Conservation (phyloP, 257 asterid genomes). For the Eustoma russellianum region DNA sequence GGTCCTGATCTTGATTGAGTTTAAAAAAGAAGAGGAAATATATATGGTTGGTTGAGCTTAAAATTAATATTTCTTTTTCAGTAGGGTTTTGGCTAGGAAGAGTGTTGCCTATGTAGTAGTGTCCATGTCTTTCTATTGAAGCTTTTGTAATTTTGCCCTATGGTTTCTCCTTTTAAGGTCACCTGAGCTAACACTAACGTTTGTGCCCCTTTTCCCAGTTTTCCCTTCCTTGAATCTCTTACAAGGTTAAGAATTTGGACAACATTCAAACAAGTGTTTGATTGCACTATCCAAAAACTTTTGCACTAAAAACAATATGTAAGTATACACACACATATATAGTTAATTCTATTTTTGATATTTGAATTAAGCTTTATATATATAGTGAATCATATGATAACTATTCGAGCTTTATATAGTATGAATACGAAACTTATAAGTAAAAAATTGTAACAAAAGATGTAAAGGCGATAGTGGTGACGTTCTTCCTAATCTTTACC, state of each 20-base stretch:
- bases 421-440: background rate
- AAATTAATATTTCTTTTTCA: no score
- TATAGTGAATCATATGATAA: background rate
- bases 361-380: no score
- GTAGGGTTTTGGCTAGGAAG: no score
- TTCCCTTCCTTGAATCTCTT: constrained; percentile 44
- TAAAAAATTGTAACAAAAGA: background rate
- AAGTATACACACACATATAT: no score
- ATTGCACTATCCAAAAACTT: constrained; percentile 1
- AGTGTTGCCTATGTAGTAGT: no score
- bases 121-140: constrained; percentile 30
- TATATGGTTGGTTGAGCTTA: no score
- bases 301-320: background rate
- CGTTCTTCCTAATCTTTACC: constrained; percentile 7
- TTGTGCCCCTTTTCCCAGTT: constrained; percentile 17
- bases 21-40: no score
- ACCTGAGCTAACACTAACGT: constrained; percentile 41
- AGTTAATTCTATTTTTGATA: background rate
- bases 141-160: constrained; percentile 43
- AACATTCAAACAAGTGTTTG: background rate
- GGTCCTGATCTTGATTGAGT: no score
- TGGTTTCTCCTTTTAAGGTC: constrained; percentile 70
- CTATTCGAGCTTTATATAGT: background rate
- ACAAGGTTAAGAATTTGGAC: constrained; percentile 15
- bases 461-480: background rate